Percentiles rank a stretch among this genome's conserved stretches.
These are phyloP conservation scores for Balakata baccata DNA, from an alignment of 345 rosid species.

Conservation along the genomic window DNA sequence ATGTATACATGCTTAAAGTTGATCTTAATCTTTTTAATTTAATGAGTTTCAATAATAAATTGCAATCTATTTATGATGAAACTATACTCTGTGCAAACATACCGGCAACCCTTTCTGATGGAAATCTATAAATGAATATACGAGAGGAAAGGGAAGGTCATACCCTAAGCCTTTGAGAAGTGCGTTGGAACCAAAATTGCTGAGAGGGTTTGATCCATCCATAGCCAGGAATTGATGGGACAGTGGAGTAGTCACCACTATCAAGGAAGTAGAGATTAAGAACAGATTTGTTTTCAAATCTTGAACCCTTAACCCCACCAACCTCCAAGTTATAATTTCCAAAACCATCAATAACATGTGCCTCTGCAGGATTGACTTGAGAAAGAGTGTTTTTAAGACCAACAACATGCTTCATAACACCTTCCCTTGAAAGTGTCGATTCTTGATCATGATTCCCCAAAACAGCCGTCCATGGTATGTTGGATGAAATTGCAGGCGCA, in stretches of 20 bases:
- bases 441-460: constrained; percentile 92
- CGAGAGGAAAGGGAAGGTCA: neutral
- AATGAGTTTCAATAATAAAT: neutral
- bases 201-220: constrained; percentile 89
- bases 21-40: neutral
- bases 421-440: constrained; percentile 70
- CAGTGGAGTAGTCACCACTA: constrained; percentile 72
- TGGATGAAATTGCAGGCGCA: constrained; percentile 67
- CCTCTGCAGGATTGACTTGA: constrained; percentile 56
- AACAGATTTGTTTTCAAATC: constrained; percentile 65
- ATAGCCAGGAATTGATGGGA: constrained; percentile 58
- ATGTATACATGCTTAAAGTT: neutral
- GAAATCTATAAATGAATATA: neutral
- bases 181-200: constrained; percentile 78
- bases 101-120: neutral
- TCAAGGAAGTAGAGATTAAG: constrained; percentile 84
- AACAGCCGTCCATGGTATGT: constrained; percentile 85
- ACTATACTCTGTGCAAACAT: neutral
- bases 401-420: constrained; percentile 74
- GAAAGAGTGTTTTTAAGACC: constrained; percentile 63
- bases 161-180: constrained; percentile 73
- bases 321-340: constrained; percentile 87
- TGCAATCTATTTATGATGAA: neutral
- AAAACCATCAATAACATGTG: constrained; percentile 65
- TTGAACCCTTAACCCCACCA: constrained; percentile 62